phyloP scores from a whole-genome alignment of 78 protist species.

The Speleostelium caveatum region DNA sequence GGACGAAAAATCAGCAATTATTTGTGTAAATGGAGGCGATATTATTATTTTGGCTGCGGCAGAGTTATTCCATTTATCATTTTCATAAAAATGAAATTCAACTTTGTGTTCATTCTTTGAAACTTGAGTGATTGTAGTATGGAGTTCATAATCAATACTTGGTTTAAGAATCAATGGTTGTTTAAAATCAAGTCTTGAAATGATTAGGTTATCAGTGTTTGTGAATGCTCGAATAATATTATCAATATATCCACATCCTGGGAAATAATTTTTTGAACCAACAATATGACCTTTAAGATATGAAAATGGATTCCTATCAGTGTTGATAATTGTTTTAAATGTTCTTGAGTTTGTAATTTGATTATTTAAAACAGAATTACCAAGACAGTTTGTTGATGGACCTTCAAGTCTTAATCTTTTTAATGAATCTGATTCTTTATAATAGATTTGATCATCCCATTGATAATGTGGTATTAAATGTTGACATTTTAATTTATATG shows the following conservation, averaged over 20 bases:
- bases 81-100: slow-evolving; percentile 16
- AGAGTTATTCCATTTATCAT: slow-evolving; percentile 6
- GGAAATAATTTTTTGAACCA: slow-evolving; percentile 43
- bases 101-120: slow-evolving; percentile 24
- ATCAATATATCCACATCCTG: slow-evolving; percentile 76
- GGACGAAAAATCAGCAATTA: neutral
- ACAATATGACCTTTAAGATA: slow-evolving; percentile 50
- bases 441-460: slow-evolving; percentile 25
- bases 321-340: neutral
- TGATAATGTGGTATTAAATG: slow-evolving; percentile 49
- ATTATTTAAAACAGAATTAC: too few species aligned
- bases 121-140: neutral
- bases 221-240: neutral
- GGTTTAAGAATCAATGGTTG: neutral
- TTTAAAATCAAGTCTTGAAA: neutral
- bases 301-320: neutral
- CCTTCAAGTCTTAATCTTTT: neutral
- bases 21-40: too few species aligned
- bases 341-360: neutral
- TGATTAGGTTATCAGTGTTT: neutral
- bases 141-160: neutral
- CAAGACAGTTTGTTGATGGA: neutral
- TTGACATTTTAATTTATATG: neutral
- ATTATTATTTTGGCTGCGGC: too few species aligned
- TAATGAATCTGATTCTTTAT: neutral